These are phyloP conservation scores for Alternaria sp. DNA, from an alignment of 2,329 filamentous ascomycete species.

Conservation along the genomic window DNA sequence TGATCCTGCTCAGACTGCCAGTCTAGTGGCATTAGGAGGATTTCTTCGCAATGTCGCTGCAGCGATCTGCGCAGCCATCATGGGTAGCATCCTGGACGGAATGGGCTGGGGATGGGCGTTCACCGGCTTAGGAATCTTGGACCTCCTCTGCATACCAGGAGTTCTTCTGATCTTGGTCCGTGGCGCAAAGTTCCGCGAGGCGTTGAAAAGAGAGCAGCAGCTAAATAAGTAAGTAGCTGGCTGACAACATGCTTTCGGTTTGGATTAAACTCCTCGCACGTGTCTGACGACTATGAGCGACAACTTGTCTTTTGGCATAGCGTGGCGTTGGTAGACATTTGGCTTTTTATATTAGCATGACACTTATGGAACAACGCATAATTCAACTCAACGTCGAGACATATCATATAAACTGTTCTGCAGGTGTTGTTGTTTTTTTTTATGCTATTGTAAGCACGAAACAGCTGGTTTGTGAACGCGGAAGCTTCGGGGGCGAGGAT, in stretches of 20 bases:
- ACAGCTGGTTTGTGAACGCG: neutral
- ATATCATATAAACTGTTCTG: neutral
- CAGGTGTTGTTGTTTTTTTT: neutral
- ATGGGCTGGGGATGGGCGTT: conserved; percentile 56
- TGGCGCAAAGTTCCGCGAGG: conserved; percentile 34
- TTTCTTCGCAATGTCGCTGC: conserved; percentile 54
- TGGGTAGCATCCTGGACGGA: conserved; percentile 43
- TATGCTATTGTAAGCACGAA: neutral
- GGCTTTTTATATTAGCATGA: neutral
- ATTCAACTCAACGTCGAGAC: neutral
- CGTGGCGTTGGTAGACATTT: conserved; percentile 19
- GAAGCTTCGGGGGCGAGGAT: neutral
- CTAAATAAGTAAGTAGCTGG: conserved; percentile 7
- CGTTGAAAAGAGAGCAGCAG: conserved; percentile 26
- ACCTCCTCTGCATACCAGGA: conserved; percentile 39
- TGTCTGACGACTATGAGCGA: neutral
- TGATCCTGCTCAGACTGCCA: conserved; percentile 52
- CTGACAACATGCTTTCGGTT: neutral
- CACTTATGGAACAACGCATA: neutral
- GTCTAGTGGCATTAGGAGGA: conserved; percentile 53
- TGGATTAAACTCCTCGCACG: neutral
- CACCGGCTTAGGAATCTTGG: conserved; percentile 49
- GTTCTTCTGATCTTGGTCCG: conserved; percentile 32
- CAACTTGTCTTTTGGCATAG: conserved; percentile 19
- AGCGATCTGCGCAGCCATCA: conserved; percentile 51